These are phyloP conservation scores for Ophiostoma sp. DNA, from an alignment of 2,329 filamentous ascomycete genomes.

Conservation along the genomic window DNA sequence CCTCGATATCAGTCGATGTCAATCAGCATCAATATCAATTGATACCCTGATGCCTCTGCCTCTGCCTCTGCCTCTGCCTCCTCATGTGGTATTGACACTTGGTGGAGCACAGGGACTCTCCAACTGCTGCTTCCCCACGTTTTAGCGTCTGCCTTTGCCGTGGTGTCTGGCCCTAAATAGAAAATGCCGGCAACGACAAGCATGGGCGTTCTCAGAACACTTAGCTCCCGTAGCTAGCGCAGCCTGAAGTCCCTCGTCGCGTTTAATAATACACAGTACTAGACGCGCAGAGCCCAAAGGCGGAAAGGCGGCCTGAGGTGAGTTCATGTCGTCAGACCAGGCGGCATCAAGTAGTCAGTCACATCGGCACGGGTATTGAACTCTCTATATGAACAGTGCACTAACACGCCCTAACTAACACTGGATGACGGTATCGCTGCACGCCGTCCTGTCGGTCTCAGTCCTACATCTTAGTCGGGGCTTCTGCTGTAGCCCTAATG, in stretches of 20 bases:
- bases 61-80: no score
- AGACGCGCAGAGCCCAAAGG: no score
- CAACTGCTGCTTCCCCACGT: conserved; percentile 8
- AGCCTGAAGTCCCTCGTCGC: neutral
- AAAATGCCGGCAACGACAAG: neutral
- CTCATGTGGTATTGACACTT: neutral
- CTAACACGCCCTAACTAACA: neutral
- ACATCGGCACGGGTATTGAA: no score
- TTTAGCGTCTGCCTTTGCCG: conserved; percentile 7
- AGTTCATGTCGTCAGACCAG: no score
- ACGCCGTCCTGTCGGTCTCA: neutral
- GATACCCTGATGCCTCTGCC: neutral
- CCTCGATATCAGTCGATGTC: no score
- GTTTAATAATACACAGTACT: no score
- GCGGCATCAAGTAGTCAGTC: no score
- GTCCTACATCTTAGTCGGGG: neutral
- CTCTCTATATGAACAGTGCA: no score
- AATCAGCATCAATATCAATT: neutral
- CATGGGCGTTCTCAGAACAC: neutral
- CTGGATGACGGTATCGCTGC: neutral
- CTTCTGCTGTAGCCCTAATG: neutral
- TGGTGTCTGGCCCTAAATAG: neutral
- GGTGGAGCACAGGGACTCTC: conserved; percentile 2
- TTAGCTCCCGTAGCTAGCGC: conserved; percentile 12
- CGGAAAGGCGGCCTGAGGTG: no score